Conservation (phyloP, 345 rosid genomes). For the Eucalyptus sp. region DNA sequence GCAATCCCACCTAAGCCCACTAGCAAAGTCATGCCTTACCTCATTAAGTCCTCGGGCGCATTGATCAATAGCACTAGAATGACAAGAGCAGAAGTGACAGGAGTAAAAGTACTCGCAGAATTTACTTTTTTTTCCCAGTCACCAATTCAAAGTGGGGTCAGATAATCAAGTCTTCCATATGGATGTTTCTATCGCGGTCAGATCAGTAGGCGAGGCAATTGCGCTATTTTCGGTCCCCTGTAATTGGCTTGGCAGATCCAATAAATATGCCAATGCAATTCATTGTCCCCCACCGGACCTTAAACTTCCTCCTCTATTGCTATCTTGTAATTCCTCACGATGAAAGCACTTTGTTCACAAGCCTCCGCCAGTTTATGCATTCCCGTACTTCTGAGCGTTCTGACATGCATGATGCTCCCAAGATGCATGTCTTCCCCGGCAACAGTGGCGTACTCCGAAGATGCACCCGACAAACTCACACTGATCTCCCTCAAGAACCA, state of each 20-base stretch:
- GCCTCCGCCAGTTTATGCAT: background rate
- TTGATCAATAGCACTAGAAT: background rate
- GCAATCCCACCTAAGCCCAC: background rate
- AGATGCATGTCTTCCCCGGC: background rate
- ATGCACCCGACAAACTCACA: background rate
- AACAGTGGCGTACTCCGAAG: background rate
- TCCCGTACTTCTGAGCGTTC: background rate
- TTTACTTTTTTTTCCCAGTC: background rate
- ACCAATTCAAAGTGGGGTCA: background rate
- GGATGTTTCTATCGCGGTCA: background rate
- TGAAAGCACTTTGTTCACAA: background rate
- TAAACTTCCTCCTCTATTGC: background rate
- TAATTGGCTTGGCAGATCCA: background rate
- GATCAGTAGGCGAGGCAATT: background rate
- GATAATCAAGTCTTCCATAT: background rate
- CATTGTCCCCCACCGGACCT: background rate
- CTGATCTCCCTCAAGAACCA: background rate
- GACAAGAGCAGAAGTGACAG: background rate
- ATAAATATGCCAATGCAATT: background rate
- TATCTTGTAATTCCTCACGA: background rate
- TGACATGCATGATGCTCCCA: background rate
- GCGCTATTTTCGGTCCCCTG: background rate
- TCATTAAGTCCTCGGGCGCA: background rate
- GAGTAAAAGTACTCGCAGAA: background rate
- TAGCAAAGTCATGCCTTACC: background rate